phyloP scores from a whole-genome alignment of 1,284 basidiomycete genomes.

The Hymenochaete sp. region DNA sequence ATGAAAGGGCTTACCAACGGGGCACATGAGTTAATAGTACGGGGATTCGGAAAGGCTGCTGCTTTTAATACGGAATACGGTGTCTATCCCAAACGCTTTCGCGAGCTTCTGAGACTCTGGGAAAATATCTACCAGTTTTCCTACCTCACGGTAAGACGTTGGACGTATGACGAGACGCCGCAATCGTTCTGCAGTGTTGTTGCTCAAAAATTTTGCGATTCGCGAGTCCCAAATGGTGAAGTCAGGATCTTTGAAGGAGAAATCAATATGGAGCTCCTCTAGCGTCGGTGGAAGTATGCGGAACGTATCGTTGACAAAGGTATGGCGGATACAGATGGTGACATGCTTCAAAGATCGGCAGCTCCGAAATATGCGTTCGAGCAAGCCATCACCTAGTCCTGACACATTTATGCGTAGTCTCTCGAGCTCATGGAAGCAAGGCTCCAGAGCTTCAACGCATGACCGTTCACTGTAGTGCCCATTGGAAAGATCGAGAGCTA shows the following conservation, averaged over 20 bases:
- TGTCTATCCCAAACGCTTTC: not conserved
- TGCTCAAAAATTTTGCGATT: not conserved
- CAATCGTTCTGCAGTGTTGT: no score
- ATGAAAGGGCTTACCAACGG: no score
- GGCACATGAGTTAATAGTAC: no score
- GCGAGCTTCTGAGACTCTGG: not conserved
- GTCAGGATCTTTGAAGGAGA: slow-evolving; percentile 12
- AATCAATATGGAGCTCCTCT: slow-evolving; percentile 12
- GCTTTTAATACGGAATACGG: not conserved
- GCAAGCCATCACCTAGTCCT: slow-evolving; percentile 12
- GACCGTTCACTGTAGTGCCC: slow-evolving; percentile 10
- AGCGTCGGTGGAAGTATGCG: slow-evolving; percentile 6
- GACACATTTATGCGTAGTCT: slow-evolving; percentile 9
- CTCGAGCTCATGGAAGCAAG: slow-evolving; percentile 8
- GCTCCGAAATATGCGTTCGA: slow-evolving; percentile 4
- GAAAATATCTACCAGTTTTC: not conserved
- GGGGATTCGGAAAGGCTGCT: not conserved
- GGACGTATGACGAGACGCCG: not conserved
- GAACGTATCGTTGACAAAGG: slow-evolving; percentile 6
- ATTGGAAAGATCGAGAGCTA: slow-evolving; percentile 12
- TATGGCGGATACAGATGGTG: slow-evolving; percentile 10
- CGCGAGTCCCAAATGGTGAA: slow-evolving; percentile 13
- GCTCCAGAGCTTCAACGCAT: slow-evolving; percentile 12
- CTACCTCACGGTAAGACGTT: not conserved
- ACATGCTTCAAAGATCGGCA: slow-evolving; percentile 4